Evolutionary conservation across 306 rosid genomes (phyloP).

Genomic region (Adenanthera pavonina): DNA sequence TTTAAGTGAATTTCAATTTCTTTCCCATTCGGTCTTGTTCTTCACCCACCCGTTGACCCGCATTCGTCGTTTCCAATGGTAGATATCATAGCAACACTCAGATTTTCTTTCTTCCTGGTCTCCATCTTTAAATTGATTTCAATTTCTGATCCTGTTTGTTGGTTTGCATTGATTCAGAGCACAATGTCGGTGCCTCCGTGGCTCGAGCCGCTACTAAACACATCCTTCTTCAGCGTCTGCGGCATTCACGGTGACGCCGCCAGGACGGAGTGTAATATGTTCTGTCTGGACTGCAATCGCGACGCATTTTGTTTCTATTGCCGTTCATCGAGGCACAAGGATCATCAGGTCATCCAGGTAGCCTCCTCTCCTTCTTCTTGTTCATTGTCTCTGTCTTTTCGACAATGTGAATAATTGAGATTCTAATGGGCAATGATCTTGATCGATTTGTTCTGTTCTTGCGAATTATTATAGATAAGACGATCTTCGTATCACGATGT

Average conservation of each 20-base stretch:
- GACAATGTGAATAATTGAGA: background rate
- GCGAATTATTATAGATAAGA: constrained; percentile 57
- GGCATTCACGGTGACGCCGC: constrained; percentile 75
- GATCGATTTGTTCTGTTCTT: background rate
- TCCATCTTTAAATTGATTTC: background rate
- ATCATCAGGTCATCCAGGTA: constrained; percentile 93
- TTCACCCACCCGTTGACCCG: constrained; percentile 26
- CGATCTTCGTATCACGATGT: constrained; percentile 97
- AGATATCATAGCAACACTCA: background rate
- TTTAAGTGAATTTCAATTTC: constrained; percentile 24
- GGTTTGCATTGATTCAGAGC: constrained; percentile 42
- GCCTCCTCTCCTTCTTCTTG: background rate
- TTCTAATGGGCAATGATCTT: background rate
- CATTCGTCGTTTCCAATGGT: constrained; percentile 20
- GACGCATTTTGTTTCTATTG: constrained; percentile 93
- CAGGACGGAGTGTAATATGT: constrained; percentile 90
- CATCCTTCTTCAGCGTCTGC: constrained; percentile 80
- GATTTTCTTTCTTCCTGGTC: background rate
- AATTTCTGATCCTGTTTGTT: background rate
- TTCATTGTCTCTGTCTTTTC: background rate
- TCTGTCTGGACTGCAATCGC: constrained; percentile 75
- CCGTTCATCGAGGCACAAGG: constrained; percentile 85
- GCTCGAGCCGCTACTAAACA: constrained; percentile 71
- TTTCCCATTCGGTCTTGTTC: background rate
- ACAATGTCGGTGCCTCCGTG: constrained; percentile 88